Conservation (phyloP, 2,329 filamentous ascomycete species). For the Parastagonospora nodorum region DNA sequence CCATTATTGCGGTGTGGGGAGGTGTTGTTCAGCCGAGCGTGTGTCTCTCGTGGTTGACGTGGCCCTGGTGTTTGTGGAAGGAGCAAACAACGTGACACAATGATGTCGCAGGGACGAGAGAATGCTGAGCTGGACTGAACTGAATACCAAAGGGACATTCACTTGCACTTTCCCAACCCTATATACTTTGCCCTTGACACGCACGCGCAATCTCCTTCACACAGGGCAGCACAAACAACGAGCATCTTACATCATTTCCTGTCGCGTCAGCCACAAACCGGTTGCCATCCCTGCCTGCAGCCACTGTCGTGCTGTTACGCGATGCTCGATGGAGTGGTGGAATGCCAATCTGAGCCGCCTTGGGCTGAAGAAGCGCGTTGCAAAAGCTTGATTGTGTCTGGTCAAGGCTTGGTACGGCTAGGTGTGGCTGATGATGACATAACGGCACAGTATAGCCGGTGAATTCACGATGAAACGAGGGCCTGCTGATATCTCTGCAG, state of each 20-base stretch:
- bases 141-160: not conserved
- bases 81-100: not conserved
- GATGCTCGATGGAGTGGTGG: constrained; percentile 2
- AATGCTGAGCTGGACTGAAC: not conserved
- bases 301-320: not conserved
- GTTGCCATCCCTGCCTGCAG: constrained; percentile 26
- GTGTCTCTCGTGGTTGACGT: not conserved
- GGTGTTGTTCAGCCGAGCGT: not conserved
- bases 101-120: not conserved
- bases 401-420: constrained; percentile 22
- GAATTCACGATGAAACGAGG: constrained; percentile 10
- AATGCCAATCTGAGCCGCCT: constrained; percentile 1
- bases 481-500: not conserved
- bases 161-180: not conserved
- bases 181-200: not conserved
- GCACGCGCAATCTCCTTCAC: constrained; percentile 4
- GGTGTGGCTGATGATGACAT: constrained; percentile 31
- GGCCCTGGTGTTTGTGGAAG: not conserved
- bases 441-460: constrained; percentile 3
- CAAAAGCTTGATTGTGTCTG: constrained; percentile 26
- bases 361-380: constrained; percentile 15
- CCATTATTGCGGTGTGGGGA: constrained; percentile 32
- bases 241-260: constrained; percentile 17
- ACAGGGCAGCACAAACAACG: constrained; percentile 9
- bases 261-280: constrained; percentile 34